phyloP scores from a whole-genome alignment of 2,329 filamentous ascomycete genomes.

The Penicillium sp. region DNA sequence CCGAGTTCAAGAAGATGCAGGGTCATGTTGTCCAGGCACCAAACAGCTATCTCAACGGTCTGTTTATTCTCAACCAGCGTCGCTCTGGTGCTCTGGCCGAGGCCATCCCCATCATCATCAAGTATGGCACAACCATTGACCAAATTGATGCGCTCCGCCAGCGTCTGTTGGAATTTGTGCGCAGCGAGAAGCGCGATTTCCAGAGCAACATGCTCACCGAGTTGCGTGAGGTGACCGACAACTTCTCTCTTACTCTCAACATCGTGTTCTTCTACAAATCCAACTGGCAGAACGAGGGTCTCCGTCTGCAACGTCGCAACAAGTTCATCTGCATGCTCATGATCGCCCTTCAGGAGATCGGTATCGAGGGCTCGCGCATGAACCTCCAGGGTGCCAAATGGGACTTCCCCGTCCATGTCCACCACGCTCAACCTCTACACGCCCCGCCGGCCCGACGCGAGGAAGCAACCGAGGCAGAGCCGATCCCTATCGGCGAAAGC shows the following conservation, averaged over 20 bases:
- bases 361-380: conserved; percentile 80
- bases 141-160: conserved; percentile 80
- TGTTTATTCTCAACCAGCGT: conserved; percentile 94
- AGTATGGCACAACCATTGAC: conserved; percentile 80
- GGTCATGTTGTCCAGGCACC: conserved; percentile 94
- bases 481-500: conserved; percentile 24
- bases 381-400: conserved; percentile 68
- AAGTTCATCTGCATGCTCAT: conserved; percentile 93
- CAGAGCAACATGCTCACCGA: conserved; percentile 84
- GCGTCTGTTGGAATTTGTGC: conserved; percentile 79
- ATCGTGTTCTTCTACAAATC: conserved; percentile 97
- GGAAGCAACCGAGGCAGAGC: conserved; percentile 44
- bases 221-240: conserved; percentile 74
- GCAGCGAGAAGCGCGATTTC: conserved; percentile 84
- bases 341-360: conserved; percentile 77
- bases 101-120: conserved; percentile 78
- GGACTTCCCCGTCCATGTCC: conserved; percentile 66
- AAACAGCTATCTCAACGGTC: conserved; percentile 86
- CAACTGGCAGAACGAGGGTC: conserved; percentile 91
- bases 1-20: conserved; percentile 98
- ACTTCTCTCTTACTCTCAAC: conserved; percentile 83
- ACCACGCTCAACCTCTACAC: conserved; percentile 51
- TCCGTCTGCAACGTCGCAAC: conserved; percentile 87
- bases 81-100: conserved; percentile 87
- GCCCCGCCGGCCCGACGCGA: conserved; percentile 45